These are phyloP conservation scores for Salix brachista DNA, from an alignment of 345 rosid species.

Conservation along the genomic window DNA sequence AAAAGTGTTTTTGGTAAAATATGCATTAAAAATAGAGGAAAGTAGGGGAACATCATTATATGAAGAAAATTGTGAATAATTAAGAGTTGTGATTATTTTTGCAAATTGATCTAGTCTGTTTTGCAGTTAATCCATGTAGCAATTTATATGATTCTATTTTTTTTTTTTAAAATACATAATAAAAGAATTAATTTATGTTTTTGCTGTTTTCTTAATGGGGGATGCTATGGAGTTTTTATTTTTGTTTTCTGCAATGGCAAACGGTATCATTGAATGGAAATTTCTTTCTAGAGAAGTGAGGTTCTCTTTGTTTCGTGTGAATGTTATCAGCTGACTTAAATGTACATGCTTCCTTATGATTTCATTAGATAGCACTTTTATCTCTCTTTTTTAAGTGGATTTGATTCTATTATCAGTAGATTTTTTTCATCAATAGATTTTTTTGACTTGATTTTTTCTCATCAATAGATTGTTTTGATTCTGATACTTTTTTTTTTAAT, in stretches of 20 bases:
- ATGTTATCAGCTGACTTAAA: conserved; percentile 13
- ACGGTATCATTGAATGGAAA: conserved; percentile 9
- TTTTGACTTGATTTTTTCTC: background rate
- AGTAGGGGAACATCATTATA: background rate
- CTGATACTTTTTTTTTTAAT: too few species aligned
- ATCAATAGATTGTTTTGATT: too few species aligned
- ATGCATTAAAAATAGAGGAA: background rate
- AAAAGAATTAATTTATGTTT: background rate
- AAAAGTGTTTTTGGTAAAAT: background rate
- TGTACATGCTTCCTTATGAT: conserved; percentile 1
- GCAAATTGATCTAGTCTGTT: background rate
- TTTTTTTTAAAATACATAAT: too few species aligned
- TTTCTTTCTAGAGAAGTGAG: background rate
- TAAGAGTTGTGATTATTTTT: background rate
- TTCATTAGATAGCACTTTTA: conserved; percentile 4
- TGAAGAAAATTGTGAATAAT: background rate
- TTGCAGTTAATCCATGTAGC: background rate
- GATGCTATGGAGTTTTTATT: background rate
- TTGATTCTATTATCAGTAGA: background rate
- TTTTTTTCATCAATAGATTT: background rate
- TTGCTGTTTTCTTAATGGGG: background rate
- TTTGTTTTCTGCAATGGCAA: background rate
- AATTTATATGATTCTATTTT: background rate
- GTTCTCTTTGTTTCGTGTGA: background rate
- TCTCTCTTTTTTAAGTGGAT: background rate